These are phyloP conservation scores for Plasmodium vinckei DNA, from an alignment of 169 alveolate species.

Conservation along the genomic window DNA sequence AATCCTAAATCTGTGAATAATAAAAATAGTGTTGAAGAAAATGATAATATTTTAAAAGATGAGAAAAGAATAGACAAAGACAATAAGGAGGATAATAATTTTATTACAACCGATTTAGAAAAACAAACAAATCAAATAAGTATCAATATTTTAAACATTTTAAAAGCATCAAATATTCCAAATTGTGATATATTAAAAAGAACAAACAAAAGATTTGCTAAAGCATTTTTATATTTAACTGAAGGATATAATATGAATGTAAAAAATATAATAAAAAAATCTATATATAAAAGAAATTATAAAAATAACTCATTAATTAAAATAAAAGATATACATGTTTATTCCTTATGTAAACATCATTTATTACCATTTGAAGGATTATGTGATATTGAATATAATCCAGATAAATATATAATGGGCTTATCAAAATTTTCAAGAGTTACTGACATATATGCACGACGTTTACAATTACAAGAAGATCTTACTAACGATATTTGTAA, in stretches of 20 bases:
- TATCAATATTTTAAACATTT: conserved; percentile 19
- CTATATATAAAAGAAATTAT: conserved; percentile 62
- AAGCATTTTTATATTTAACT: conserved; percentile 49
- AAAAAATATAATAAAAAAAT: conserved; percentile 34
- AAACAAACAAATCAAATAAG: conserved; percentile 23
- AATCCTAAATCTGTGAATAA: too few species aligned
- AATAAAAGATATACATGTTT: conserved; percentile 40
- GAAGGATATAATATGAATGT: conserved; percentile 42
- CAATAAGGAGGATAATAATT: background rate
- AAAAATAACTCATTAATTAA: conserved; percentile 32
- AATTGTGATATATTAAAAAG: conserved; percentile 39
- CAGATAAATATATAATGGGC: conserved; percentile 53
- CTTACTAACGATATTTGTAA: conserved; percentile 62
- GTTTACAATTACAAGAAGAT: conserved; percentile 69
- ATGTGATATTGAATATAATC: conserved; percentile 52
- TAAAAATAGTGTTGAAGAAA: too few species aligned
- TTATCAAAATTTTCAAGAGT: conserved; percentile 68
- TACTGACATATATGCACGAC: conserved; percentile 36
- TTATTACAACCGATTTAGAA: background rate
- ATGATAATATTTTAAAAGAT: background rate
- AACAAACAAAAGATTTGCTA: conserved; percentile 43
- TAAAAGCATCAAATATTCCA: conserved; percentile 28
- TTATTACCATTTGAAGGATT: conserved; percentile 68
- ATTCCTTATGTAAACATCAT: conserved; percentile 73
- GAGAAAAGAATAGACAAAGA: background rate